Percentiles rank a stretch among this genome's conserved stretches.
Conservation (phyloP, 306 rosid species). For the Ammopiptanthus mongolicus region DNA sequence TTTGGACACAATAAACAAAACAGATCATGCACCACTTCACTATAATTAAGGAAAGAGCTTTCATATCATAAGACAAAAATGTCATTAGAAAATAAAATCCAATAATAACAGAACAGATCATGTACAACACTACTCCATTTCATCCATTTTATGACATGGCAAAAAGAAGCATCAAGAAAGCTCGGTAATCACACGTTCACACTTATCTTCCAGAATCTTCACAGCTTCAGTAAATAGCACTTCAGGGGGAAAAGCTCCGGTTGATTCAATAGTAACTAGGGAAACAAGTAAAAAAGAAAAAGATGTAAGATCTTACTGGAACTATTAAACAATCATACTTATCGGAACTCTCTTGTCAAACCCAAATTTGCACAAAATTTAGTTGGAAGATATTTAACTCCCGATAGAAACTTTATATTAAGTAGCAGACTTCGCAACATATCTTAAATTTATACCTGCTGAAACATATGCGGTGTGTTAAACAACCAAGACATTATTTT, state of each 20-base stretch:
- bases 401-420: background rate
- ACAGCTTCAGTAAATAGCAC: slow-evolving; percentile 83
- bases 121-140: background rate
- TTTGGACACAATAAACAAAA: slow-evolving; percentile 18
- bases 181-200: slow-evolving; percentile 80
- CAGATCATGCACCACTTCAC: slow-evolving; percentile 30
- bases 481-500: background rate
- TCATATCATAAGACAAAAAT: background rate
- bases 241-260: slow-evolving; percentile 84
- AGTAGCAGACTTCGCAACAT: background rate
- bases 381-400: background rate
- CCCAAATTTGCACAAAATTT: background rate
- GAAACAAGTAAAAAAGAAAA: background rate
- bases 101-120: background rate
- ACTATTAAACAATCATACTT: background rate
- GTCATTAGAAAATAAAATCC: background rate
- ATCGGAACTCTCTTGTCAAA: background rate
- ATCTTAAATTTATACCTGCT: background rate
- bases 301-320: background rate
- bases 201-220: slow-evolving; percentile 91
- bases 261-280: slow-evolving; percentile 81
- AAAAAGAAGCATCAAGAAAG: slow-evolving; percentile 47
- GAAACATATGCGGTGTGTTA: background rate
- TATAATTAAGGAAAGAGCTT: slow-evolving; percentile 24
- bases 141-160: background rate